Percentiles rank a stretch among this genome's conserved stretches.
Evolutionary conservation across 495 filamentous ascomycete species (phyloP).

Genomic region (Endocarpon pusillum): DNA sequence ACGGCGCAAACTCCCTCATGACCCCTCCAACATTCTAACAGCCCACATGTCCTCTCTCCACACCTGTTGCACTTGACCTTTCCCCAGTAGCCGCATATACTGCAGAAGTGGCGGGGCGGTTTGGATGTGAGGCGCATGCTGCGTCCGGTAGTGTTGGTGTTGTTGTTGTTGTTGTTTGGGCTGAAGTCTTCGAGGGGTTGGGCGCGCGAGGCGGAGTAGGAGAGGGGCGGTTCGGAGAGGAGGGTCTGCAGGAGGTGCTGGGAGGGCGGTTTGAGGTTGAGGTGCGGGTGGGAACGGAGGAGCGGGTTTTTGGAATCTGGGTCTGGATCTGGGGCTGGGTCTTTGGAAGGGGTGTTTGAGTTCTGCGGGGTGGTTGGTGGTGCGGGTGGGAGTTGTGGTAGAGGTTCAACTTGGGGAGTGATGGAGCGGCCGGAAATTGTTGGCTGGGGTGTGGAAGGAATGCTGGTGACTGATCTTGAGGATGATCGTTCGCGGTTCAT

Average conservation of each 20-base stretch:
- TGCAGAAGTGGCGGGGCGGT: slow-evolving; percentile 61
- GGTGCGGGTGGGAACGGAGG: slow-evolving; percentile 38
- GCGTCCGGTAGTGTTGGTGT: slow-evolving; percentile 13
- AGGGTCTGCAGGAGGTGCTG: slow-evolving; percentile 50
- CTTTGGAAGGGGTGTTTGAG: neutral
- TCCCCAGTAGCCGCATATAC: slow-evolving; percentile 88
- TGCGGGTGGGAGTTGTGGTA: too few relatives aligned
- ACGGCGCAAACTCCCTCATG: slow-evolving; percentile 39
- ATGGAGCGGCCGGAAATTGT: too few relatives aligned
- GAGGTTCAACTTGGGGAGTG: too few relatives aligned
- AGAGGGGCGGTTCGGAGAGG: slow-evolving; percentile 52
- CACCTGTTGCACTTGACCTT: slow-evolving; percentile 72
- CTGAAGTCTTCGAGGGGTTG: slow-evolving; percentile 34
- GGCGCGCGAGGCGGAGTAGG: slow-evolving; percentile 67
- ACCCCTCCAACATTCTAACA: slow-evolving; percentile 53
- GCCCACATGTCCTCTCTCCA: slow-evolving; percentile 59
- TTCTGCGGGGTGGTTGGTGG: too few relatives aligned
- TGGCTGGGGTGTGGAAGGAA: too few relatives aligned
- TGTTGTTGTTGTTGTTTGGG: too few relatives aligned
- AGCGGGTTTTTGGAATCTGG: slow-evolving; percentile 47
- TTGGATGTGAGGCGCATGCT: too few relatives aligned
- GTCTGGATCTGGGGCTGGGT: neutral
- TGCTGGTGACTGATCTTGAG: too few relatives aligned
- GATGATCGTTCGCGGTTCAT: slow-evolving; percentile 6
- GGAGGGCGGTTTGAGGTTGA: slow-evolving; percentile 47